Percentiles rank a stretch among this genome's conserved stretches.
Evolutionary conservation across 169 alveolate genomes (phyloP).

Genomic region (Miamiensis avidus): DNA sequence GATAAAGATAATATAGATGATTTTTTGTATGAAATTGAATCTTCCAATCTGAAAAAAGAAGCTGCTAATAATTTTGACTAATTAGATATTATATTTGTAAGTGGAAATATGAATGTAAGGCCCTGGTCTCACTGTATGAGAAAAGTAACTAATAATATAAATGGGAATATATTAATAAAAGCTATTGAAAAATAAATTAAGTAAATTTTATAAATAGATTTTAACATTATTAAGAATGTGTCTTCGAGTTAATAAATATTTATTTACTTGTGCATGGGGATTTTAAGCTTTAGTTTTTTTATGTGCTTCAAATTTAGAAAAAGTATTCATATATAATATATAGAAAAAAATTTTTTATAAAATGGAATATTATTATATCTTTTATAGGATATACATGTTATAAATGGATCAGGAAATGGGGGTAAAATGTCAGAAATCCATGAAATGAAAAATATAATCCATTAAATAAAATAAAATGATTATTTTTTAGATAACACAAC

Average conservation of each 20-base stretch:
- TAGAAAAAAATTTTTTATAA: constrained; percentile 18
- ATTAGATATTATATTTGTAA: constrained; percentile 73
- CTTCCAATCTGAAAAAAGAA: constrained; percentile 56
- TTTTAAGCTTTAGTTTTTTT: constrained; percentile 66
- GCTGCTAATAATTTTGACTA: constrained; percentile 67
- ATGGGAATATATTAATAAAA: not conserved
- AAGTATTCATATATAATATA: constrained; percentile 53
- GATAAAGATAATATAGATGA: constrained; percentile 64
- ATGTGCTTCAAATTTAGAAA: constrained; percentile 70
- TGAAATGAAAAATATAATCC: not conserved
- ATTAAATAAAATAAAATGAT: constrained; percentile 14
- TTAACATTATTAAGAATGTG: constrained; percentile 71
- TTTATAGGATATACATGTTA: not conserved
- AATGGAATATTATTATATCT: too few species aligned
- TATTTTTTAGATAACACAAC: constrained; percentile 64
- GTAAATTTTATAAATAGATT: constrained; percentile 28
- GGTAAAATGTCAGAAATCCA: constrained; percentile 34
- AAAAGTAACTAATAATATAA: constrained; percentile 28
- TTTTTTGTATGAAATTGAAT: constrained; percentile 63
- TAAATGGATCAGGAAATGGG: constrained; percentile 32
- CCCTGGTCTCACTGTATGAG: constrained; percentile 60
- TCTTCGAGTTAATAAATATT: constrained; percentile 63
- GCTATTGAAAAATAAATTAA: not conserved
- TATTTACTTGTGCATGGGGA: constrained; percentile 68
- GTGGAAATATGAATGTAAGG: constrained; percentile 63